Conservation (phyloP, 495 filamentous ascomycete species). For the Zalerion maritima region DNA sequence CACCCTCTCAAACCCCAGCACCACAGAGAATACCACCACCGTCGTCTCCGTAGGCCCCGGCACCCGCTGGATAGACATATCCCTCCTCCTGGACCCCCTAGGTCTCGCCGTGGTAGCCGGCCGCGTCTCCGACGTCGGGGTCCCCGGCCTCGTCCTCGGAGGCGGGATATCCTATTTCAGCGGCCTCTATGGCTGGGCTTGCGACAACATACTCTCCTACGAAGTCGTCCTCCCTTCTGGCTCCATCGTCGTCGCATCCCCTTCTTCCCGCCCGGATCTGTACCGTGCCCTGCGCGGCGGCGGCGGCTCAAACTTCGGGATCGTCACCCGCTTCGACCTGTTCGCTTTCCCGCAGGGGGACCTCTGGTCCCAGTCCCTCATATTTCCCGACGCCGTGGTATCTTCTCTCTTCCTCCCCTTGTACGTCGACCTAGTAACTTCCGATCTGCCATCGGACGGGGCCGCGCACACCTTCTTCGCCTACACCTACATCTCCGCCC, state of each 20-base stretch:
- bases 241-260: slow-evolving; percentile 28
- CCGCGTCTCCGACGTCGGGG: slow-evolving; percentile 20
- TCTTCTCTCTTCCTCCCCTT: slow-evolving; percentile 5
- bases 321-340: slow-evolving; percentile 28
- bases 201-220: slow-evolving; percentile 33
- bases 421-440: slow-evolving; percentile 5
- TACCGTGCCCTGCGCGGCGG: slow-evolving; percentile 44
- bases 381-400: slow-evolving; percentile 4
- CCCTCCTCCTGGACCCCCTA: slow-evolving; percentile 16
- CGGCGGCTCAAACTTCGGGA: slow-evolving; percentile 38
- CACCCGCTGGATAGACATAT: slow-evolving; percentile 20
- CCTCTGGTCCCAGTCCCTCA: slow-evolving; percentile 5
- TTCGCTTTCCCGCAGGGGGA: slow-evolving; percentile 12
- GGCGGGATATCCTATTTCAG: slow-evolving; percentile 30
- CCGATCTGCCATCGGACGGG: too few species aligned
- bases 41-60: slow-evolving; percentile 15
- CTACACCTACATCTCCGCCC: slow-evolving; percentile 5
- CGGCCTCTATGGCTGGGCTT: slow-evolving; percentile 33
- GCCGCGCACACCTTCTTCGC: slow-evolving; percentile 9
- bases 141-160: slow-evolving; percentile 31
- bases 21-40: slow-evolving; percentile 5
- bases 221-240: slow-evolving; percentile 35
- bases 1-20: slow-evolving; percentile 6
- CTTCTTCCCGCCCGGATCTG: slow-evolving; percentile 29
- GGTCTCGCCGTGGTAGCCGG: slow-evolving; percentile 23